Base-by-base conservation (phyloP, 176 grass and related monocot genomes). In the Hordeum vulgare region DNA sequence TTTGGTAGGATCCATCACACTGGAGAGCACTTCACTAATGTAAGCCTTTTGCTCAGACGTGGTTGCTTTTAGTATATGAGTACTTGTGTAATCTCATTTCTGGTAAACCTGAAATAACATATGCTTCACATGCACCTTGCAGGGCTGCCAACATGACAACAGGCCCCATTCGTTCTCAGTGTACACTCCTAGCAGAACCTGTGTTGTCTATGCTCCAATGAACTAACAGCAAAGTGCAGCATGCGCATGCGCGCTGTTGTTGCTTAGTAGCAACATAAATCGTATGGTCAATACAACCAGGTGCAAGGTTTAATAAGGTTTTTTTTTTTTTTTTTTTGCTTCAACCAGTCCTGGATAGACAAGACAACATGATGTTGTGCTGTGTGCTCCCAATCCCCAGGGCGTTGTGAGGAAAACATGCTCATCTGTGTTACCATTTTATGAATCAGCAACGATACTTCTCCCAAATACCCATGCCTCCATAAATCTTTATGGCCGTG, bases 131-230 rank as follows among this genome's bases (percentile, higher is more conserved):
- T 40, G 26, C 73, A 66, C 72, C 20, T 69, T 83, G 37, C 93
- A 99, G 93, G 86, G 96, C 11, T 87, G 87, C 61, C 64, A 62
- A 28, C 87, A 99, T 90, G 96, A 94, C 79, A 96, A 94, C 81
- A 91, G 91, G 65, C 88, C 91, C 34, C 54, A 88, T 29, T 99
- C 87, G 0, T 94, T 99, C 85, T 90, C 72, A 13, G 89, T 96
- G 53, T 99, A 99, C 76, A 89, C 91, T 25, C 96, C 96, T 14
- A 90, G 96, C 56, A 96, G 96, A 87, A 92, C 89, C 23, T 94
- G 69, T 12, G 91, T 96, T 73, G 96, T 96, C 28, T 99, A 99
- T 90, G 93, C 93, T 88, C 91, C 80, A 51, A 83, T 77, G 80
- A 81, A 93, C 20, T 90, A 41, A 93, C 49, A 62, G 28, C 23